Percentiles rank a stretch among this genome's conserved stretches.
phyloP scores from a whole-genome alignment of 129 eudicot genomes.

The Gnaphalium uliginosum region DNA sequence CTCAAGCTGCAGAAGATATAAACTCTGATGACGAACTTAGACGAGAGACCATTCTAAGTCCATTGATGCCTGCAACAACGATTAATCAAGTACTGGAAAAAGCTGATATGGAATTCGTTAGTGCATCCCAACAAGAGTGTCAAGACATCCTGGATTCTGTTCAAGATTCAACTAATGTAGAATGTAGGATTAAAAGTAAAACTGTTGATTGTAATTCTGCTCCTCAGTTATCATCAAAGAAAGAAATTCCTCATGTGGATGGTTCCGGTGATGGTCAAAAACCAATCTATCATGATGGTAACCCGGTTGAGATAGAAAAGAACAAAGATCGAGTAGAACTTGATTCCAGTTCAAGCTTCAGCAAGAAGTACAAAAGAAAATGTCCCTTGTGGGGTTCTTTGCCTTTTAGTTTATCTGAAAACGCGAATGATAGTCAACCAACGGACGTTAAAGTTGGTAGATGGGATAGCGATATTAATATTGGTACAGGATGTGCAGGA shows the following conservation, averaged over 20 bases:
- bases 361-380: slow-evolving; percentile 43
- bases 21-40: slow-evolving; percentile 97
- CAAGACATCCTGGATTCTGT: slow-evolving; percentile 97
- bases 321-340: slow-evolving; percentile 21
- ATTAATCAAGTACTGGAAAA: slow-evolving; percentile 75
- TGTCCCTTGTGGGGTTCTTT: slow-evolving; percentile 57
- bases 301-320: slow-evolving; percentile 32
- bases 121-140: slow-evolving; percentile 91
- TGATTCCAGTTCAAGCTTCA: slow-evolving; percentile 35
- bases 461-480: slow-evolving; percentile 19
- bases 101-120: slow-evolving; percentile 77
- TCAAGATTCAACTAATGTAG: slow-evolving; percentile 41
- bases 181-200: slow-evolving; percentile 30
- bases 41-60: slow-evolving; percentile 75
- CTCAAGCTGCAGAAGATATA: slow-evolving; percentile 95
- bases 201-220: slow-evolving; percentile 23
- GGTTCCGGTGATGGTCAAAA: slow-evolving; percentile 52
- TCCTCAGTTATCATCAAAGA: slow-evolving; percentile 32
- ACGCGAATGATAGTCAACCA: slow-evolving; percentile 34
- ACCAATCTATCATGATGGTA: slow-evolving; percentile 25
- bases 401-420: slow-evolving; percentile 46
- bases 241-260: slow-evolving; percentile 54
- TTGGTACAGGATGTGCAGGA: slow-evolving; percentile 25
- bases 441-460: slow-evolving; percentile 21
- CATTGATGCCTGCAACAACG: slow-evolving; percentile 74